phyloP scores from a whole-genome alignment of 345 rosid genomes.

The Capsella bursapastoris region DNA sequence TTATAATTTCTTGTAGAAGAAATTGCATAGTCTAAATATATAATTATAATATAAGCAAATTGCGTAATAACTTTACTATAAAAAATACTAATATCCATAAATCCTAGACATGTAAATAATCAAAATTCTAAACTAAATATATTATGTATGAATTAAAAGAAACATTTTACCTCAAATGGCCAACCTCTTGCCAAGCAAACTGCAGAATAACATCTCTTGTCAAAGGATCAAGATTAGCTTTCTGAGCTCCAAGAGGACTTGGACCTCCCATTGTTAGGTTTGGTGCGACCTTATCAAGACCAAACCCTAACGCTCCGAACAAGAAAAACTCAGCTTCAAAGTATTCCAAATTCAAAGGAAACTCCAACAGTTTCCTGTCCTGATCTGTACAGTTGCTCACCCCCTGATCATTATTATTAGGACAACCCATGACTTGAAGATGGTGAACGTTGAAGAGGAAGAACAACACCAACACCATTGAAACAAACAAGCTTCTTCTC shows the following conservation, averaged over 20 bases:
- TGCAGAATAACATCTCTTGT: slow-evolving; percentile 68
- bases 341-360: slow-evolving; percentile 84
- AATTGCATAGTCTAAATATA: neutral
- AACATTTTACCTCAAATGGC: slow-evolving; percentile 70
- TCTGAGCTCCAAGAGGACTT: slow-evolving; percentile 63
- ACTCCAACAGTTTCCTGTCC: slow-evolving; percentile 59
- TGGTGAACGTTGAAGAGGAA: slow-evolving; percentile 34
- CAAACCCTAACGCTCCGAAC: slow-evolving; percentile 71
- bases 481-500: slow-evolving; percentile 26
- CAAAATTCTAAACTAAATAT: neutral
- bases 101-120: neutral
- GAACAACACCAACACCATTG: slow-evolving; percentile 29
- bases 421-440: slow-evolving; percentile 36
- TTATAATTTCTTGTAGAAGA: too few relatives aligned
- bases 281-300: slow-evolving; percentile 75
- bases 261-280: slow-evolving; percentile 73
- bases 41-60: neutral
- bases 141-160: neutral
- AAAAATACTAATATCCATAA: neutral
- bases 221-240: slow-evolving; percentile 63
- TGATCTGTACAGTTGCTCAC: slow-evolving; percentile 26
- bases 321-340: slow-evolving; percentile 94
- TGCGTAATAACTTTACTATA: neutral
- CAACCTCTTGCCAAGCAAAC: slow-evolving; percentile 91
- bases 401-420: neutral